Base-by-base conservation (phyloP, 257 asterid genomes). In the Solanum infundibuliforme region DNA sequence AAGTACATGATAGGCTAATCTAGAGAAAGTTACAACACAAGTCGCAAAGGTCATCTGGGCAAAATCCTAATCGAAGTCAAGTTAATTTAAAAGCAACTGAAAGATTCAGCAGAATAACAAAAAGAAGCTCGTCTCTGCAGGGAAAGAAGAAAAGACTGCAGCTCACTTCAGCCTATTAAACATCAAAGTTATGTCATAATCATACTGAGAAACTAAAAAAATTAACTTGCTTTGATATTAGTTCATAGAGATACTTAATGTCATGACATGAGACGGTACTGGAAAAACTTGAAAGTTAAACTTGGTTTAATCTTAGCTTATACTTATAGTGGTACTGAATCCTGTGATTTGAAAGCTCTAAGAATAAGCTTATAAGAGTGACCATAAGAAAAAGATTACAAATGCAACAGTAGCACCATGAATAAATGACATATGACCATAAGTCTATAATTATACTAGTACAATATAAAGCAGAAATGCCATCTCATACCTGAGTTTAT, bases 401-500 rank as follows among this genome's bases (percentile, higher is more conserved):
- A 62, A 7, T 27, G 32, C 35, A 84, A 60, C 13, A 4, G 87
- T 18, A 69, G 66, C 14, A 68, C 39, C 66, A 38, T 85, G 29
- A 68, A 29, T 52, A 66, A 6, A 39, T 16, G 39, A 27, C 66
- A n/a, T 66, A 23, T 5, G 58, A 16, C 41, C 11, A 38, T 8
- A 13, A 3, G n/a, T 10, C 16, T 32, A 39, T 18, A 62, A 7
- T 35, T 18, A 85, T 21, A 34, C 35, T 35, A 41, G 79, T 69
- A 68, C 29, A 20, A 12, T 21, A 76, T 18, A 71, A 46, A 20
- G 23, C 10, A 23, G 39, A 25, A 35, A 69, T 66, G 9, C 48
- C 69, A 69, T 25, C 69, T 43, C 12, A 60, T 71, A 86, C 87
- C 91, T 89, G 74, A 90, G 74, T 76, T 88, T 91, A 82, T 91